phyloP scores from a whole-genome alignment of 2,329 filamentous ascomycete genomes.

The Sclerotinia subarctica region DNA sequence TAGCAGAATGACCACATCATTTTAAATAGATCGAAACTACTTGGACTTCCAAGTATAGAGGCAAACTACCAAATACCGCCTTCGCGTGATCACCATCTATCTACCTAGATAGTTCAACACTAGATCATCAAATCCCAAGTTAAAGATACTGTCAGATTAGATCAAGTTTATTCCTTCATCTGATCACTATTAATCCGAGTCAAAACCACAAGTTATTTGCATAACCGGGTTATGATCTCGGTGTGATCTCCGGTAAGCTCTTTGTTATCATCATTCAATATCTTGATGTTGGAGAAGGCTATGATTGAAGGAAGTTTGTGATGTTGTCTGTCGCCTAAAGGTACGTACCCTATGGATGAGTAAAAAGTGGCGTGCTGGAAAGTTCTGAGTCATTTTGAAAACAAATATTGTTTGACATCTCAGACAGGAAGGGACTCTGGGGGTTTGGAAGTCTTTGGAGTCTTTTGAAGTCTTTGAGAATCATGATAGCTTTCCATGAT shows the following conservation, averaged over 20 bases:
- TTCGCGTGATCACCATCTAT: background rate
- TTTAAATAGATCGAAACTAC: background rate
- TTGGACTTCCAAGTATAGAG: background rate
- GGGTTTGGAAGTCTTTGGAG: too few relatives aligned
- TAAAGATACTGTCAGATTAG: constrained; percentile 23
- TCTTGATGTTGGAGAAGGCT: background rate
- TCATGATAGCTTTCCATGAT: background rate
- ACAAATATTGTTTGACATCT: background rate
- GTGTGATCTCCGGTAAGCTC: constrained; percentile 27
- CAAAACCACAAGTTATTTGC: constrained; percentile 22
- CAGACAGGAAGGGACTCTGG: too few relatives aligned
- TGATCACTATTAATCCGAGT: constrained; percentile 16
- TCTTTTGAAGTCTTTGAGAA: too few relatives aligned
- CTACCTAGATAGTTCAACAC: background rate
- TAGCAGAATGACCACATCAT: background rate
- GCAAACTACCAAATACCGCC: background rate
- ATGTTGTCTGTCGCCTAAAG: background rate
- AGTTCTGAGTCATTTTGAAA: background rate
- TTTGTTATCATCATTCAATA: constrained; percentile 30
- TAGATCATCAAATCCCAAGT: background rate
- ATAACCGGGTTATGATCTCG: constrained; percentile 24
- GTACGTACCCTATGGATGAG: background rate
- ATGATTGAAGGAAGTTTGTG: background rate
- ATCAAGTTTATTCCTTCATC: constrained; percentile 23
- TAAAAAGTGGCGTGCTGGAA: background rate